Evolutionary conservation across 306 rosid genomes (phyloP).

Genomic region (Inga oerstediana): DNA sequence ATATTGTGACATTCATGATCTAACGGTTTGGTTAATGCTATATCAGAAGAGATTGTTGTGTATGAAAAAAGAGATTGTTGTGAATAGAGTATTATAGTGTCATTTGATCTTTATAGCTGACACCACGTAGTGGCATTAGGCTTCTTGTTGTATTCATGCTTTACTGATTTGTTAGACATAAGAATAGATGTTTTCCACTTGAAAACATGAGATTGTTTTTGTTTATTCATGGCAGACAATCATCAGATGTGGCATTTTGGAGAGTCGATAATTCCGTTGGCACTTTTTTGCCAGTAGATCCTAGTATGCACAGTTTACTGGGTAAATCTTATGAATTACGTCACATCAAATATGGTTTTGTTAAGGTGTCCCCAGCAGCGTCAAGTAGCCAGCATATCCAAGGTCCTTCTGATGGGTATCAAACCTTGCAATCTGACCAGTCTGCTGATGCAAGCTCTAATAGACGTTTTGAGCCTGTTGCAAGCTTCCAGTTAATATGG

Average conservation of each 20-base stretch:
- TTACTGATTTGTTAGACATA: slow-evolving; percentile 22
- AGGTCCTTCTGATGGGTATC: slow-evolving; percentile 41
- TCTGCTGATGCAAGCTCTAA: slow-evolving; percentile 55
- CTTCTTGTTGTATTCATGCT: neutral
- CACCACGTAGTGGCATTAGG: neutral
- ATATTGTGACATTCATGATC: neutral
- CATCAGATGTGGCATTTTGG: slow-evolving; percentile 71
- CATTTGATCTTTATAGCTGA: neutral
- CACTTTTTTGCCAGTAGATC: slow-evolving; percentile 88
- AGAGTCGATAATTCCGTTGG: slow-evolving; percentile 91
- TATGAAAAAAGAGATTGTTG: neutral
- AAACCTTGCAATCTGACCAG: slow-evolving; percentile 47
- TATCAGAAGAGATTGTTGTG: neutral
- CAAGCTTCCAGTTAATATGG: slow-evolving; percentile 85
- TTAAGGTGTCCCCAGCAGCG: slow-evolving; percentile 50
- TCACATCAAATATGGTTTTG: slow-evolving; percentile 66
- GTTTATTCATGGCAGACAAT: slow-evolving; percentile 54
- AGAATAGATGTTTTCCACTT: slow-evolving; percentile 11
- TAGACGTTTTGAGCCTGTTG: slow-evolving; percentile 74
- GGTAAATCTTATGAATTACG: slow-evolving; percentile 80
- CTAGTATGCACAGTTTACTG: slow-evolving; percentile 47
- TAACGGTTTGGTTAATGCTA: neutral
- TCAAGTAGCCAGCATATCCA: slow-evolving; percentile 42
- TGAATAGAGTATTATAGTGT: neutral
- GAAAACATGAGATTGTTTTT: slow-evolving; percentile 12